phyloP scores from a whole-genome alignment of 306 rosid genomes.

The Lotus japonicus region DNA sequence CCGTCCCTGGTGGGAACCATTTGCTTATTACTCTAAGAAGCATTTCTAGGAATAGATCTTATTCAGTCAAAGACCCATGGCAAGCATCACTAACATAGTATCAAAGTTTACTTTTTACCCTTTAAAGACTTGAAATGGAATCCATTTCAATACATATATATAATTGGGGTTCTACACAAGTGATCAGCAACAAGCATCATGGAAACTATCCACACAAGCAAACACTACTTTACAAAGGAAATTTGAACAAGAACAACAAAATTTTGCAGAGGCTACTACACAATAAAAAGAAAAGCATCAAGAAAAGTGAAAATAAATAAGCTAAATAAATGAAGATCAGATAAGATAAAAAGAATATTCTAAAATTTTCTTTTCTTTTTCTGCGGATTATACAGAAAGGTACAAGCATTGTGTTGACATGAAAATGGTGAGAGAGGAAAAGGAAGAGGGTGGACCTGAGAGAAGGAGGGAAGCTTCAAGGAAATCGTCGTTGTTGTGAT shows the following conservation, averaged over 20 bases:
- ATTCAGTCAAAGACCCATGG: background rate
- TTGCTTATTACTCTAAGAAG: too few species aligned
- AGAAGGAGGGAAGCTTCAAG: slow-evolving; percentile 86
- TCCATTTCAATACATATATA: too few species aligned
- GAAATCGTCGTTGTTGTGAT: slow-evolving; percentile 31
- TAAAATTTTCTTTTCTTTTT: background rate
- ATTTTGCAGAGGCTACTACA: background rate
- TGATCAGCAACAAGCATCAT: too few species aligned
- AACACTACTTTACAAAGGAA: too few species aligned
- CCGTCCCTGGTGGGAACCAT: background rate
- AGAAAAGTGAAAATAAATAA: background rate
- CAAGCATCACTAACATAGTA: background rate
- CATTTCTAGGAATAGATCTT: background rate
- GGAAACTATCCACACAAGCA: too few species aligned
- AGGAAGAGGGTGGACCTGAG: slow-evolving; percentile 41
- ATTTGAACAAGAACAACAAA: background rate
- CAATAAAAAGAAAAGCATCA: background rate
- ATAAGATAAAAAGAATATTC: background rate
- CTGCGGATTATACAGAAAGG: background rate
- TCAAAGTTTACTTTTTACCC: too few species aligned
- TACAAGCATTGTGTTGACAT: background rate
- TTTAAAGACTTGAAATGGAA: too few species aligned
- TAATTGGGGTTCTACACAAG: too few species aligned
- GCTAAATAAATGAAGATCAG: background rate
- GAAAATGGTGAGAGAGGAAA: too few species aligned